Percentiles rank a stretch among this genome's conserved stretches.
Evolutionary conservation across 768 basidiomycete genomes (phyloP).

Genomic region (Rhodotorula diobovata): DNA sequence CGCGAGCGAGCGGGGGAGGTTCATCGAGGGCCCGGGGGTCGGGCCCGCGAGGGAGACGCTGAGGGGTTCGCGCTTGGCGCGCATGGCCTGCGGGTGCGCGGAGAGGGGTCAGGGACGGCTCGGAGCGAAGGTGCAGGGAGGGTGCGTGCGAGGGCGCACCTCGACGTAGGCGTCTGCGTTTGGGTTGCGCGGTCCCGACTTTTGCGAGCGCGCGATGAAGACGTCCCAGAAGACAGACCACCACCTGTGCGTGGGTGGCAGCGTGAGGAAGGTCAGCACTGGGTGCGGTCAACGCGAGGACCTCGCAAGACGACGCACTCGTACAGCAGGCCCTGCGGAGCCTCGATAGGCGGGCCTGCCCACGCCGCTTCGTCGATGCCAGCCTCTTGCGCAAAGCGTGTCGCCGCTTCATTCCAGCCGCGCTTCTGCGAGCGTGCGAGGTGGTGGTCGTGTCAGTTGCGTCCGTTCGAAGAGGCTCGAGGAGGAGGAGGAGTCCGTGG

Average conservation of each 20-base stretch:
- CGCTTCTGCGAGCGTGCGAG: constrained; percentile 25
- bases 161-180: constrained; percentile 35
- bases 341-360: constrained; percentile 40
- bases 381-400: constrained; percentile 28
- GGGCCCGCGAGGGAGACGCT: constrained; percentile 26
- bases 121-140: not conserved
- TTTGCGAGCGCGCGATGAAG: constrained; percentile 37
- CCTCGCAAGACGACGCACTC: constrained; percentile 35
- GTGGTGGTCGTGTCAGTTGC: not conserved
- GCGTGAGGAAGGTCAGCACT: not conserved
- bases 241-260: constrained; percentile 23
- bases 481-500: not conserved
- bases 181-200: constrained; percentile 29
- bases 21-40: constrained; percentile 4
- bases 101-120: no score
- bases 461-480: not conserved
- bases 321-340: constrained; percentile 40
- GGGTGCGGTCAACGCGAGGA: no score
- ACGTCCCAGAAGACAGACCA: constrained; percentile 42
- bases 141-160: constrained; percentile 2
- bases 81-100: constrained; percentile 28
- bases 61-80: constrained; percentile 33
- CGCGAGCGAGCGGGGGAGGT: constrained; percentile 33
- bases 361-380: constrained; percentile 33
- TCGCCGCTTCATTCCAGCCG: constrained; percentile 34